Base-by-base conservation (phyloP, 2,329 filamentous ascomycete genomes). In the Ophiostoma piceae region DNA sequence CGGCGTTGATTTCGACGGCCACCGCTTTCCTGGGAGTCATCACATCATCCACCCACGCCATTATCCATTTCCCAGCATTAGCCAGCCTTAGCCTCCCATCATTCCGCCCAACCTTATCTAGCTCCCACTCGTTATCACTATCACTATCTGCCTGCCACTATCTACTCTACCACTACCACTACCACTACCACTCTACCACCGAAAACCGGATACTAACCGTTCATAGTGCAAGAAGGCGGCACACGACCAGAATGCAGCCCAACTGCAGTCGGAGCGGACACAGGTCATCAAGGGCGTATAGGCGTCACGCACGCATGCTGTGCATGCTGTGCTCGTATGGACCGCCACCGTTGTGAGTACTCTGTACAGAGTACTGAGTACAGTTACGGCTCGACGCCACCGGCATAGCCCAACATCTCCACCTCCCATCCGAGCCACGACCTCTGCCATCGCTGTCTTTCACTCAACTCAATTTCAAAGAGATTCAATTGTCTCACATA, bases 221-320 rank as follows among this genome's bases (percentile, higher is more conserved):
- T 72, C 74, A 26, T 39, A 90, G 88, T 97, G 94, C 86, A 97
- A 97, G 86, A 95, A 96, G 84, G 93, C 97, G 80, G 94, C 92
- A 66, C 92, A 97, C 81, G 92, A 96, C 79, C 89, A 93, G 74
- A 99, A 99, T 79, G 92, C 92, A 71, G 91, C 93, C 74, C 94
- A 96, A 82, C 84, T 99, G 78, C 92, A 97, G 80, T 88, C 89
- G 71, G 94, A 99, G 85, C 87, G 94, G 77, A 99, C 95, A 66
- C 90, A 94, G 73, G 93, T 96, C 76, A 95, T 98, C 82, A 94
- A 91, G 81, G 94, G 94, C 73, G 90, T 96, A 79, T 97, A 86
- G 43, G 35, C 66, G 19, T 2, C 8, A 51, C 22, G 11, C 14
- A n/a, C 26, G n/a, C 60, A 65, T 39, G 19, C 3, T 19, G 4